Evolutionary conservation across 23 red algal species (phyloP), one percentile per base, ranked within the genome.

Genomic region (Agarophyton chilense): DNA sequence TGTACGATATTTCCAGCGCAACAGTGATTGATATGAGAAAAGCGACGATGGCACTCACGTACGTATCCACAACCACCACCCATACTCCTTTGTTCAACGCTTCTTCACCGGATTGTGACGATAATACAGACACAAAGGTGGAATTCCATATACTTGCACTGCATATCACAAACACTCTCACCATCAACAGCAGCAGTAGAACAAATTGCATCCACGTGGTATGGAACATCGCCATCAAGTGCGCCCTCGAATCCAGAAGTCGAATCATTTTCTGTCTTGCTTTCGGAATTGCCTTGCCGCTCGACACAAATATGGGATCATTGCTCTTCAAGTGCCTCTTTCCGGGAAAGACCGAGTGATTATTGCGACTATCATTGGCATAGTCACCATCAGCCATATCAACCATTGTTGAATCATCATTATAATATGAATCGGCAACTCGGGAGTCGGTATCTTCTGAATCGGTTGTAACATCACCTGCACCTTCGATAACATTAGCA

Each of bases 191-290:
- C 70, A 78, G 38, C 42, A 90, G 49, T 18, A 90, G 25, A 16
- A 90, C 41, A 33, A 90, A 67, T 24, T 90, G 53, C n/a, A 79
- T 71, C 12, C 73, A 55, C 8, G 76, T 67, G 42, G 86, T 52
- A 43, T 90, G 86, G 17, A 90, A 50, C 40, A 70, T 52, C 6
- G 56, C 47, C 19, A 90, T 25, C 53, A 90, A 38, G 12, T 90
- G 73, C 8, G 86, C 54, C 36, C 72, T 44, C 4, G 31, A n/a
- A 2, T 84, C 80, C n/a, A 47, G 52, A 57, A 84, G 11, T 9
- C 31, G 60, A 8, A 46, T 50, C 17, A 70, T 5, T 10, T 70
- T 26, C 45, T 71, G 57, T 10, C 80, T 32, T 0, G 35, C 1
- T 7, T 26, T 19, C 34, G 64, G 4, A 4, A 6, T 10, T 6